Evolutionary conservation across 2,329 filamentous ascomycete genomes (phyloP), one percentile per base, ranked within the genome.

Genomic region (Colletotrichum gloeosporioides): DNA sequence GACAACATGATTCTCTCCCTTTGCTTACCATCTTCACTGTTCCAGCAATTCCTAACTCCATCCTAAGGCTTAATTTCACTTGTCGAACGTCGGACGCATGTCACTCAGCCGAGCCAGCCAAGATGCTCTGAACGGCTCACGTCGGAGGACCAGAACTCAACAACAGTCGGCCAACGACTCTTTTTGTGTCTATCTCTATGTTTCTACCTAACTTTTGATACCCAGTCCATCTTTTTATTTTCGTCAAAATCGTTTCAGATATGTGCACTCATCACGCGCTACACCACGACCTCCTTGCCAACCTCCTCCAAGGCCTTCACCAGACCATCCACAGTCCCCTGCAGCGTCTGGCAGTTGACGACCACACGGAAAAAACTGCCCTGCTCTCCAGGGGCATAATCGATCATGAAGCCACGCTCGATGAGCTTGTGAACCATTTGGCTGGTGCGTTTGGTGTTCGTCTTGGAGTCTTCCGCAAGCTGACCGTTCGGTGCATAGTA

Each of bases 401-500:
- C 91, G 1, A 91, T 83, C 91, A 92, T 92, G 84, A 90, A 92
- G 0, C 90, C 90, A 63, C 90, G 83, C 4, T 79, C 77, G 15
- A 91, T 86, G 77, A 92, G 82, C 78, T 81, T 85, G 66, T 83
- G 82, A 2, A 88, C 90, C 80, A 92, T 90, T 10, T 79, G 82
- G 78, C 86, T 85, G 36, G 90, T 92, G 55, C 86, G 83, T 55
- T 82, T 80, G 36, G 90, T 90, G 80, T 92, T 92, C 69, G 83
- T 84, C 49, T 83, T 84, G 8, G 82, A 78, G 18, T 87, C 84
- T 1, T 83, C 83, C 0, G 84, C 80, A 59, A 94, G 78, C 73
- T 84, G 80, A 4, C 92, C 91, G 2, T 87, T 87, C 0, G 91
- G 91, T 0, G 93, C 92, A 81, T 95, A 96, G 84, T 98, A 98